phyloP scores from a whole-genome alignment of 495 filamentous ascomycete species.

The Alectoria sarmentosa region DNA sequence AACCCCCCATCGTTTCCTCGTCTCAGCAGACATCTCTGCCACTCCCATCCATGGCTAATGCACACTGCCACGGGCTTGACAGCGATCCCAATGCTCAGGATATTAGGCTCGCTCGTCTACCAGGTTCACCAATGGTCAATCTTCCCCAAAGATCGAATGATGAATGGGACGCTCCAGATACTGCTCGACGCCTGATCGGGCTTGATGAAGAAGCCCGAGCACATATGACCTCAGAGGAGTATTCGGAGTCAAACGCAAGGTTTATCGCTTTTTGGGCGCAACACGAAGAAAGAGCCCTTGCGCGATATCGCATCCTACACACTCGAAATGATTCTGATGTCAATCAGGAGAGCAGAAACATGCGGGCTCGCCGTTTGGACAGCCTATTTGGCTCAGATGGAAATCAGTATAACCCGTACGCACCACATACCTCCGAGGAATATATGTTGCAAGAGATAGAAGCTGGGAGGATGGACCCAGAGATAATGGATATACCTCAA shows the following conservation, averaged over 20 bases:
- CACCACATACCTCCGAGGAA: not conserved
- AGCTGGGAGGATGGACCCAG: not conserved
- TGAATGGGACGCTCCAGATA: not conserved
- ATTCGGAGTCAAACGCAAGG: not conserved
- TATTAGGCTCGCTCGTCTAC: not conserved
- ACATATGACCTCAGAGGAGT: not conserved
- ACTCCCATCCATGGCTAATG: not conserved
- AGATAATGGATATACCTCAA: not conserved
- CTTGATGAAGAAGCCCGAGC: constrained; percentile 2
- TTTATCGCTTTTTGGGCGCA: not conserved
- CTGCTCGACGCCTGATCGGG: not conserved
- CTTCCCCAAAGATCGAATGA: not conserved
- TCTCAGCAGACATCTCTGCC: not conserved
- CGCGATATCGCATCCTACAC: not conserved
- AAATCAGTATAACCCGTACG: constrained; percentile 8
- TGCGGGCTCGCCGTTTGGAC: not conserved
- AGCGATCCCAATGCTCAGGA: not conserved
- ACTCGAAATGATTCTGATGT: not conserved
- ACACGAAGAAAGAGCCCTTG: not conserved
- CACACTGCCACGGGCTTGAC: not conserved
- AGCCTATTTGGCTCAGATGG: not conserved
- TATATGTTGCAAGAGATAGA: constrained; percentile 1
- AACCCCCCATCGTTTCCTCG: not conserved
- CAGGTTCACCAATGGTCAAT: not conserved
- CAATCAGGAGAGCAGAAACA: not conserved